A percentile compares a stretch with the other conserved stretches of the same genome.
Evolutionary conservation across 2,329 filamentous ascomycete species (phyloP).

Genomic region (Plenodomus lindquistii): DNA sequence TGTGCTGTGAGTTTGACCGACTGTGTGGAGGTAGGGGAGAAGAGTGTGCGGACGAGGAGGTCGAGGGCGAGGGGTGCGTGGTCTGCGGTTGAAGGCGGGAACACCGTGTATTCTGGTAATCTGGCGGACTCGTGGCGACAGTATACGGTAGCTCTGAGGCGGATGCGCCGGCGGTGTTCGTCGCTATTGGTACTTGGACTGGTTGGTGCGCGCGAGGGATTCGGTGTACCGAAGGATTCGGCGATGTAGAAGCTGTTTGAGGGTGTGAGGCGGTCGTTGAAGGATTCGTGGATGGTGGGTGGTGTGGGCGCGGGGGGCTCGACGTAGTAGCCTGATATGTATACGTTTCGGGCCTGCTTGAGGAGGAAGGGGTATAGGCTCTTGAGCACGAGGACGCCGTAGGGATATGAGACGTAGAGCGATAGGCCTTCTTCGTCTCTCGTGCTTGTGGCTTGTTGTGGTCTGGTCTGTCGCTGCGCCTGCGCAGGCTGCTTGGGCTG

Average conservation of each 20-base stretch:
- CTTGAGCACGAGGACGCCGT: conserved; percentile 47
- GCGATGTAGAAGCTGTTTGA: conserved; percentile 16
- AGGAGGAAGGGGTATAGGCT: conserved; percentile 45
- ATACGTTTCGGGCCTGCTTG: conserved; percentile 45
- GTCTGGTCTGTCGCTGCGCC: conserved; percentile 5
- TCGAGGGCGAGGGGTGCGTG: conserved; percentile 35
- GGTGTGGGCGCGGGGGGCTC: not conserved
- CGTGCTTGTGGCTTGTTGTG: not conserved
- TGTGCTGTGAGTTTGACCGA: conserved; percentile 42
- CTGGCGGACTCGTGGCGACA: not conserved
- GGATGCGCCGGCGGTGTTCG: conserved; percentile 25
- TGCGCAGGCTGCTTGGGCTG: conserved; percentile 18
- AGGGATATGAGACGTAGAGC: conserved; percentile 47
- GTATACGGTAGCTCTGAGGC: conserved; percentile 12
- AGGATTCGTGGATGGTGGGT: conserved; percentile 5
- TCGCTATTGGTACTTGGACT: not conserved
- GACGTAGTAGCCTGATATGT: conserved; percentile 46
- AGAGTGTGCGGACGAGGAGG: conserved; percentile 37
- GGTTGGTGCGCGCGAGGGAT: not conserved
- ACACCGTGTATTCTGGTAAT: conserved; percentile 1
- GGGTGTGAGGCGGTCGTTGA: conserved; percentile 17
- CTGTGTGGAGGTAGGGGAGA: conserved; percentile 25
- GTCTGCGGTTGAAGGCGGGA: conserved; percentile 18
- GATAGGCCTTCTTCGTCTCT: conserved; percentile 34
- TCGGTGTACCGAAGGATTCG: conserved; percentile 8